These are phyloP conservation scores for Solanum hybrid DNA, from an alignment of 305 asterid genomes.

Conservation along the genomic window DNA sequence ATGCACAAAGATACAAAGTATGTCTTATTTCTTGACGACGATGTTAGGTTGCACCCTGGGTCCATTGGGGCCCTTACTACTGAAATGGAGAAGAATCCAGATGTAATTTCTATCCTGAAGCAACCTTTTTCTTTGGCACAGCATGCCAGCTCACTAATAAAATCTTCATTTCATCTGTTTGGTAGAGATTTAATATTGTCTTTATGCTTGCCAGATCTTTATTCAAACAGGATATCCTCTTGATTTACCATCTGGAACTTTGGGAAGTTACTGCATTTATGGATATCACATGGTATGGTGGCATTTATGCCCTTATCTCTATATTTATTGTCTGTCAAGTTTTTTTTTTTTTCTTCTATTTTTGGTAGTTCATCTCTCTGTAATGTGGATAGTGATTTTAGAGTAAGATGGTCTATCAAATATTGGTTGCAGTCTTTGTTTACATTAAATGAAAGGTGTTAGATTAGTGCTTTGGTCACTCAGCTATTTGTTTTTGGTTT, in stretches of 20 bases:
- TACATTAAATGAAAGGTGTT: background rate
- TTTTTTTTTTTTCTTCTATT: background rate
- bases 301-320: background rate
- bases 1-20: conserved; percentile 90
- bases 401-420: background rate
- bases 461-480: background rate
- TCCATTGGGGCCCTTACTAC: conserved; percentile 92
- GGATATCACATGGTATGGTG: conserved; percentile 91
- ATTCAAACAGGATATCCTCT: conserved; percentile 99
- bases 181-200: background rate
- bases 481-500: background rate
- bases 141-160: background rate
- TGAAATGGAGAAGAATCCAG: conserved; percentile 93
- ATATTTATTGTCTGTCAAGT: background rate
- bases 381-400: background rate
- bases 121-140: background rate
- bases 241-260: conserved; percentile 97
- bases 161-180: background rate
- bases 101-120: conserved; percentile 28
- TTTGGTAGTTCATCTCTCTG: background rate
- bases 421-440: background rate
- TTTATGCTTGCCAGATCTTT: conserved; percentile 57
- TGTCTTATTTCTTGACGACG: conserved; percentile 91
- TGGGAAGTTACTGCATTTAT: conserved; percentile 98
- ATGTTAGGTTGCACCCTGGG: conserved; percentile 97